phyloP scores from a whole-genome alignment of 768 basidiomycete genomes.

The Termitomyces sp. region DNA sequence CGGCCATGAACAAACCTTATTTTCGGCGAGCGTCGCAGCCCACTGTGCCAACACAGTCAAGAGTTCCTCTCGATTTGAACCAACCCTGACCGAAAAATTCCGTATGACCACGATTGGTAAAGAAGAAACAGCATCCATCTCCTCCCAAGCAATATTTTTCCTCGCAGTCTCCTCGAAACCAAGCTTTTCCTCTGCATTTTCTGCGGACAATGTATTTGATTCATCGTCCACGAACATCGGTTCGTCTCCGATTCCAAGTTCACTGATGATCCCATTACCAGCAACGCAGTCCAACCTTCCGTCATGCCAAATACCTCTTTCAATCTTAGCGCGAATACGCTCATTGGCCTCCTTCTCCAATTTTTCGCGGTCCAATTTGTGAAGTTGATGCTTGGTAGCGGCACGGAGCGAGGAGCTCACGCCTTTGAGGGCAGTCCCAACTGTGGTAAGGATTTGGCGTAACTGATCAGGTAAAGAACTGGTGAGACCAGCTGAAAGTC shows the following conservation, averaged over 20 bases:
- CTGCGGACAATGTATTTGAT: not conserved
- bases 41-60: constrained; percentile 76
- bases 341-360: constrained; percentile 33
- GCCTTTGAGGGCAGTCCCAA: constrained; percentile 62
- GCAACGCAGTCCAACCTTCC: constrained; percentile 79
- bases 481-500: constrained; percentile 67
- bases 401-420: constrained; percentile 49
- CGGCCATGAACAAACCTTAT: constrained; percentile 42
- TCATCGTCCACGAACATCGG: constrained; percentile 22
- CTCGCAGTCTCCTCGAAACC: constrained; percentile 14
- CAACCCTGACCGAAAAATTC: constrained; percentile 63
- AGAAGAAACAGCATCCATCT: constrained; percentile 48
- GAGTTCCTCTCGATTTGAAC: constrained; percentile 61
- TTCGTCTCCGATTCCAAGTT: constrained; percentile 83
- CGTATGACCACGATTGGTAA: constrained; percentile 86
- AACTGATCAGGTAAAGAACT: constrained; percentile 78
- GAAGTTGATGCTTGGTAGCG: constrained; percentile 33
- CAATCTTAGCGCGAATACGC: constrained; percentile 41
- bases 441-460: constrained; percentile 78
- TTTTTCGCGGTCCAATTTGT: constrained; percentile 30
- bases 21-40: constrained; percentile 79
- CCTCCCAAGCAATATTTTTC: constrained; percentile 33
- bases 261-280: constrained; percentile 83
- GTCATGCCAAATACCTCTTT: constrained; percentile 77
- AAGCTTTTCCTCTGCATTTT: constrained; percentile 11